Percentiles rank a stretch among this genome's conserved stretches.
phyloP scores from a whole-genome alignment of 139 green algal genomes.

The Haematococcus lacustris region DNA sequence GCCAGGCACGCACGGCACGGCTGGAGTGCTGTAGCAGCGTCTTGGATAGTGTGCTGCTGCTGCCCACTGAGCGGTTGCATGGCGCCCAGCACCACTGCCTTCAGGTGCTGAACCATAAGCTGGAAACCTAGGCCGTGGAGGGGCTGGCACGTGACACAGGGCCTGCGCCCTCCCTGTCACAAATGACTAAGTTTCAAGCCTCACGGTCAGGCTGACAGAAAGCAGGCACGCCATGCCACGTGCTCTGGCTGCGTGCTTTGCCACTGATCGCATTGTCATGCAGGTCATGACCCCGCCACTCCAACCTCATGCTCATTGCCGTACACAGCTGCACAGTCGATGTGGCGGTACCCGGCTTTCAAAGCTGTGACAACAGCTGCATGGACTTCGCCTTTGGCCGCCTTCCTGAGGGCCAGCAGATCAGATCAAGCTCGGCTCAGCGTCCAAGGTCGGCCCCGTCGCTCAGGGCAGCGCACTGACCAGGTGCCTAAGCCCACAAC shows the following conservation, averaged over 20 bases:
- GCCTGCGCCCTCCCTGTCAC: not conserved
- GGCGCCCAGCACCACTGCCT: not conserved
- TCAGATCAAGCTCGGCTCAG: not conserved
- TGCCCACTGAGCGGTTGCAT: not conserved
- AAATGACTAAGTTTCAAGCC: not conserved
- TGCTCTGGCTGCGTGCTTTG: not conserved
- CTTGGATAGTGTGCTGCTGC: not conserved
- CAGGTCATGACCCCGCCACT: not conserved
- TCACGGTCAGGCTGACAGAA: not conserved
- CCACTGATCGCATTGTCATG: not conserved
- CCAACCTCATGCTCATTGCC: conserved; percentile 45
- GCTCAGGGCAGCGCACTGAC: conserved; percentile 2
- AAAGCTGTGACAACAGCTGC: conserved; percentile 42
- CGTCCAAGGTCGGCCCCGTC: not conserved
- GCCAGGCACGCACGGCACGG: not conserved
- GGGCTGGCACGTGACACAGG: not conserved
- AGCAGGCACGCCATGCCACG: not conserved
- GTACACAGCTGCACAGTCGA: conserved; percentile 45
- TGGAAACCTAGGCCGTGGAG: not conserved
- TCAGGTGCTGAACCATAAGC: not conserved
- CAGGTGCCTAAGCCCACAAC: conserved; percentile 60
- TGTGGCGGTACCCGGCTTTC: conserved; percentile 52
- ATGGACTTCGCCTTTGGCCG: conserved; percentile 33
- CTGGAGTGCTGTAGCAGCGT: not conserved
- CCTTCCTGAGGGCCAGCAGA: conserved; percentile 22